Percentiles rank a stretch among this genome's conserved stretches.
Conservation (phyloP, 257 asterid genomes). For the Knoxia roxburghii region DNA sequence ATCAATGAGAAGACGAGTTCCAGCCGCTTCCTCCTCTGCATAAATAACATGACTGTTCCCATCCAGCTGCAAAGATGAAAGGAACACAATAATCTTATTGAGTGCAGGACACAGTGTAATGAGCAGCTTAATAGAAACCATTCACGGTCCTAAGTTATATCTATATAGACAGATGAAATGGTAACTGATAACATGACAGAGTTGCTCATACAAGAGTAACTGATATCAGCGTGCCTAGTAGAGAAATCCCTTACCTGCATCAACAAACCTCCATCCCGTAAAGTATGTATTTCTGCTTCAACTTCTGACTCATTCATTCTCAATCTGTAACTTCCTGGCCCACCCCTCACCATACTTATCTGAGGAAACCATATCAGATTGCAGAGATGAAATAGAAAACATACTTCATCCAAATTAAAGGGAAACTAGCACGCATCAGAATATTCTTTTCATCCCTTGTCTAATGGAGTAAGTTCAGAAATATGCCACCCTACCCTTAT, state of each 20-base stretch:
- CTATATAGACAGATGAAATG: background rate
- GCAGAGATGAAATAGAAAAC: background rate
- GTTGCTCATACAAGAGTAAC: slow-evolving; percentile 9
- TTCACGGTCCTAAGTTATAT: background rate
- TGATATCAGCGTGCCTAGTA: slow-evolving; percentile 10
- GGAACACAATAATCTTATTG: slow-evolving; percentile 14
- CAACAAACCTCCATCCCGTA: slow-evolving; percentile 93
- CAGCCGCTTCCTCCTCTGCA: slow-evolving; percentile 99
- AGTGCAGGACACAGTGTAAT: background rate
- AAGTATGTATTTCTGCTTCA: slow-evolving; percentile 97
- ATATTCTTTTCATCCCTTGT: background rate
- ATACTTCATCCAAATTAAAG: background rate
- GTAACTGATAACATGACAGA: slow-evolving; percentile 4
- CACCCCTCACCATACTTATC: slow-evolving; percentile 55
- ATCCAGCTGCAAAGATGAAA: slow-evolving; percentile 58
- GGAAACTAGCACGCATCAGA: background rate
- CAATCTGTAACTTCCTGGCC: slow-evolving; percentile 90
- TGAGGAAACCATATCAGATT: slow-evolving; percentile 8
- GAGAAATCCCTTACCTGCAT: slow-evolving; percentile 76
- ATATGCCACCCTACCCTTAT: background rate
- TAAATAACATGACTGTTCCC: slow-evolving; percentile 95
- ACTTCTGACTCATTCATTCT: slow-evolving; percentile 77
- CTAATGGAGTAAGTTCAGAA: background rate
- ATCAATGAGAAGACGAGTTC: slow-evolving; percentile 98
- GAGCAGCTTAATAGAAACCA: slow-evolving; percentile 1